Conservation (phyloP, 75 land plant genomes). For the Picea sitchensis region DNA sequence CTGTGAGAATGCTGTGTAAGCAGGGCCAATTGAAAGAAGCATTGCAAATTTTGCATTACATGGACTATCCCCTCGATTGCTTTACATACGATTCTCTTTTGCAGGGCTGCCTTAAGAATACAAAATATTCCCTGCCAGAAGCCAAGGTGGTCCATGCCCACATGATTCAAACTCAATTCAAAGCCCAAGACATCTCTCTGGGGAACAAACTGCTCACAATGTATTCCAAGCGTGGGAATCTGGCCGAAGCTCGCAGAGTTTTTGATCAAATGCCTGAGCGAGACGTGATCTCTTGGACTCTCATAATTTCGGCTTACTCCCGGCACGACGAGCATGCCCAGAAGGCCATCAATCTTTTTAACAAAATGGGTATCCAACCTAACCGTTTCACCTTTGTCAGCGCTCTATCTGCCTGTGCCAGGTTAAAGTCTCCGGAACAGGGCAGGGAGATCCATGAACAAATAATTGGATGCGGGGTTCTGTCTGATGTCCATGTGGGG, state of each 20-base stretch:
- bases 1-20: too few relatives aligned
- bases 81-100: background rate
- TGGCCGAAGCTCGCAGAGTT: slow-evolving; percentile 14
- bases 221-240: slow-evolving; percentile 22
- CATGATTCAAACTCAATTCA: slow-evolving; percentile 16
- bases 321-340: slow-evolving; percentile 10
- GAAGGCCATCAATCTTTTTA: slow-evolving; percentile 24
- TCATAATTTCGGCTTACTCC: slow-evolving; percentile 34
- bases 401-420: slow-evolving; percentile 17
- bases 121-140: background rate
- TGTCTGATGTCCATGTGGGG: slow-evolving; percentile 13
- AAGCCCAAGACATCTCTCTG: slow-evolving; percentile 9
- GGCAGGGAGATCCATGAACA: slow-evolving; percentile 18
- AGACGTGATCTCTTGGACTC: slow-evolving; percentile 38
- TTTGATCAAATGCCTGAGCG: slow-evolving; percentile 39
- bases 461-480: slow-evolving; percentile 15
- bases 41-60: background rate
- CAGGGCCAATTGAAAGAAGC: background rate
- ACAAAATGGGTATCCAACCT: slow-evolving; percentile 20
- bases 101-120: slow-evolving; percentile 1
- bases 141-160: slow-evolving; percentile 18
- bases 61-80: background rate
- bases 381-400: slow-evolving; percentile 18
- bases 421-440: background rate
- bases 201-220: slow-evolving; percentile 21